These are phyloP conservation scores for Sarocladiaceae sp. DNA, from an alignment of 2,329 filamentous ascomycete genomes.

Conservation along the genomic window DNA sequence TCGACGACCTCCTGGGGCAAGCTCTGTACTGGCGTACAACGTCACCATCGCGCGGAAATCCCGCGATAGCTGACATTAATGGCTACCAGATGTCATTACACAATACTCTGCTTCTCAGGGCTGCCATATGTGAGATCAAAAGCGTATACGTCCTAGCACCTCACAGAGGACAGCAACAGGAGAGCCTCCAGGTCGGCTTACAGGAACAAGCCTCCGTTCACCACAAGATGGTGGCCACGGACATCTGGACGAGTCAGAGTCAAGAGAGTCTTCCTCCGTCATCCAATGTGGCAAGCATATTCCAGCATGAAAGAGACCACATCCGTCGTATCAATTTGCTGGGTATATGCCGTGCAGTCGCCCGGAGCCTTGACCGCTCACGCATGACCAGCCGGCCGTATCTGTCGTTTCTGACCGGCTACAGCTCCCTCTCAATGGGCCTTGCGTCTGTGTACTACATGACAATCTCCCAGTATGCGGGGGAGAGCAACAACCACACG, in stretches of 20 bases:
- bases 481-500: background rate
- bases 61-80: background rate
- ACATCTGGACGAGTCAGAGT: background rate
- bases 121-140: conserved; percentile 8
- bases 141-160: background rate
- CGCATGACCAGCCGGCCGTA: conserved; percentile 10
- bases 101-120: conserved; percentile 8
- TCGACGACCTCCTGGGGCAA: conserved; percentile 1
- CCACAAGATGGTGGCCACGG: background rate
- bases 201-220: background rate
- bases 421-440: conserved; percentile 1
- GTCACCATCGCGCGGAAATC: background rate
- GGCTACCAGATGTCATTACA: conserved; percentile 10
- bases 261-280: background rate
- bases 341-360: conserved; percentile 9
- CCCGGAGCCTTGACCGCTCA: conserved; percentile 7
- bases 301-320: background rate
- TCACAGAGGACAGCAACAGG: no score
- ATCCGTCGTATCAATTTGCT: background rate
- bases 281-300: background rate
- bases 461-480: background rate
- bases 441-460: background rate
- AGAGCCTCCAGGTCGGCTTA: no score
- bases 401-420: background rate
- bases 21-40: conserved; percentile 8